Conservation (phyloP, 257 asterid species). For the Ilex asprella region DNA sequence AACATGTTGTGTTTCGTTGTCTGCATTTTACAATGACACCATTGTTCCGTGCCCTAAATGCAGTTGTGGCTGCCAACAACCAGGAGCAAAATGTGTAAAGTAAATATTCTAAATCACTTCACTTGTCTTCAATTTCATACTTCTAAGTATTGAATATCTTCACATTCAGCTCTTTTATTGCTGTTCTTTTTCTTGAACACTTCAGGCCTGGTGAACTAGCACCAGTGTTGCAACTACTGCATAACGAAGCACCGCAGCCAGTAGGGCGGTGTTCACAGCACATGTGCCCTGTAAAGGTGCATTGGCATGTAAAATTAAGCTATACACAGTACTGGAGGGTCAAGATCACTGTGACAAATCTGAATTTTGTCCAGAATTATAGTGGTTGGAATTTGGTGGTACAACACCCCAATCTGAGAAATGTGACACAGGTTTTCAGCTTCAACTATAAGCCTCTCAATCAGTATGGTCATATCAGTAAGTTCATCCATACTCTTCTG, state of each 20-base stretch:
- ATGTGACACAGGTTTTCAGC: slow-evolving; percentile 58
- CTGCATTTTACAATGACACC: slow-evolving; percentile 63
- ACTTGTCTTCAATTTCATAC: not conserved
- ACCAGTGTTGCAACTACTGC: slow-evolving; percentile 34
- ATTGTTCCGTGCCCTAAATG: slow-evolving; percentile 61
- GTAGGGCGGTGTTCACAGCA: slow-evolving; percentile 46
- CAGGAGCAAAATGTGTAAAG: slow-evolving; percentile 41
- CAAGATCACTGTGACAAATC: slow-evolving; percentile 56
- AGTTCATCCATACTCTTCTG: slow-evolving; percentile 7
- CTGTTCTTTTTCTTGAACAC: not conserved
- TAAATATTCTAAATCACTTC: slow-evolving; percentile 12
- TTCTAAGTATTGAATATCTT: too few species aligned
- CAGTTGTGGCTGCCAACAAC: slow-evolving; percentile 61
- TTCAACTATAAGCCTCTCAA: slow-evolving; percentile 73
- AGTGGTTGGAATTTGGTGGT: slow-evolving; percentile 69
- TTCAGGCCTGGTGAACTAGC: slow-evolving; percentile 40
- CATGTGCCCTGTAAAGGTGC: slow-evolving; percentile 78
- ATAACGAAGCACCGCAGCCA: slow-evolving; percentile 31
- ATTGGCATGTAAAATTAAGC: slow-evolving; percentile 71
- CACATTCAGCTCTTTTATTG: not conserved
- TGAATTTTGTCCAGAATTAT: slow-evolving; percentile 48
- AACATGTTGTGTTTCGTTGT: slow-evolving; percentile 66
- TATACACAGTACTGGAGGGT: slow-evolving; percentile 76
- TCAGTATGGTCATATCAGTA: slow-evolving; percentile 53
- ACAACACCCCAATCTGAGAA: slow-evolving; percentile 66